These are phyloP conservation scores for Ogataea degrootiae DNA, from an alignment of 805 yeast genomes.

Conservation along the genomic window DNA sequence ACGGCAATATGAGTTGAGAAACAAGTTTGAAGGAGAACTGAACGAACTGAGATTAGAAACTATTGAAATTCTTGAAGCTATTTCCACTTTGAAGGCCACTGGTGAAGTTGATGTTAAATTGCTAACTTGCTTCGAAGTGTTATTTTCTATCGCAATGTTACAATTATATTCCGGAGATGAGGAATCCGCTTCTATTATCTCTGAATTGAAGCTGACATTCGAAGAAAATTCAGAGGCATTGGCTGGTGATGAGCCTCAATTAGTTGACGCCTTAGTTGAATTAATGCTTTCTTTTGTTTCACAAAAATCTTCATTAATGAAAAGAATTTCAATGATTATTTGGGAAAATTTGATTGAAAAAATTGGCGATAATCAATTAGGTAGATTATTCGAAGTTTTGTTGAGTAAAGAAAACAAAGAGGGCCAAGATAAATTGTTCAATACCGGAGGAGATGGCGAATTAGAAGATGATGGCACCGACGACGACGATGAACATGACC, in stretches of 20 bases:
- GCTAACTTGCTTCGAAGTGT: constrained; percentile 58
- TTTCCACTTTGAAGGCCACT: constrained; percentile 33
- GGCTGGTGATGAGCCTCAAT: constrained; percentile 32
- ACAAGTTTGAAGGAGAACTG: constrained; percentile 57
- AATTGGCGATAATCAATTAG: constrained; percentile 41
- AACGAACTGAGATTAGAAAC: constrained; percentile 43
- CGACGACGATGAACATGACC: constrained; percentile 33
- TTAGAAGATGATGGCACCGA: constrained; percentile 43
- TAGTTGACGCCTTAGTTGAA: constrained; percentile 38
- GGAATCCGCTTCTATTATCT: constrained; percentile 70
- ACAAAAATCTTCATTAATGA: constrained; percentile 52
- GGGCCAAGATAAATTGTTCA: constrained; percentile 75
- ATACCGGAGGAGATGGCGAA: constrained; percentile 48
- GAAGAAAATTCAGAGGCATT: constrained; percentile 38
- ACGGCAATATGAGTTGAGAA: constrained; percentile 12
- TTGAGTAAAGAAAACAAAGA: constrained; percentile 70
- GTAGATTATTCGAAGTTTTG: constrained; percentile 49
- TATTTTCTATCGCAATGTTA: constrained; percentile 70
- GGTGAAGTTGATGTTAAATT: constrained; percentile 19
- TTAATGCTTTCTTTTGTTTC: constrained; percentile 53
- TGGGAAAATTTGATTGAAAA: constrained; percentile 48
- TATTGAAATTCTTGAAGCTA: constrained; percentile 41
- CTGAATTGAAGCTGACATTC: constrained; percentile 65
- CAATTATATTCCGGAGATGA: constrained; percentile 74
- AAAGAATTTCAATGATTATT: constrained; percentile 46